Evolutionary conservation across 1,139 yeast species (phyloP).

Genomic region (Hyphopichia fennica): DNA sequence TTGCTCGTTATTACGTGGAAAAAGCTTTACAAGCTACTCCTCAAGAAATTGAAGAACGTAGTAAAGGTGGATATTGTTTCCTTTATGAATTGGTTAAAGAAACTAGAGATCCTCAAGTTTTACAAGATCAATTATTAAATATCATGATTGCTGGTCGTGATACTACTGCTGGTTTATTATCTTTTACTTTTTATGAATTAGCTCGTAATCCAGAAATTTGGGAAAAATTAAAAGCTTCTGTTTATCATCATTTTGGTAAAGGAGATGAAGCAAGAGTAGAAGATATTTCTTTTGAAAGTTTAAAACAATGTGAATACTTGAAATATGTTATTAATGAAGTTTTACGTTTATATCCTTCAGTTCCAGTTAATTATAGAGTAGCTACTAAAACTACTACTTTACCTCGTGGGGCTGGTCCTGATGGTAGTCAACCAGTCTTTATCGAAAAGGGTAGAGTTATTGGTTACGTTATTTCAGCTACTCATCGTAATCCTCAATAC

Average conservation of each 20-base stretch:
- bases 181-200: constrained; percentile 41
- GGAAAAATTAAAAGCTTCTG: constrained; percentile 31
- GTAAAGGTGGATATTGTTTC: constrained; percentile 39
- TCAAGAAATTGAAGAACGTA: constrained; percentile 36
- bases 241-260: constrained; percentile 33
- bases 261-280: constrained; percentile 30
- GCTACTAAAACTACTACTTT: constrained; percentile 47
- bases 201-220: constrained; percentile 40
- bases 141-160: constrained; percentile 49
- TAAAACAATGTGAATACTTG: constrained; percentile 51
- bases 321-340: constrained; percentile 50
- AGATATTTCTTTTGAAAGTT: constrained; percentile 46
- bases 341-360: constrained; percentile 56
- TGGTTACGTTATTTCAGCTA: constrained; percentile 41
- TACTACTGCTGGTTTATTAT: constrained; percentile 47
- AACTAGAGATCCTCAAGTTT: constrained; percentile 41
- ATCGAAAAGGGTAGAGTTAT: constrained; percentile 49
- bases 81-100: constrained; percentile 47
- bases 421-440: constrained; percentile 41
- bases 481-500: constrained; percentile 43
- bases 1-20: constrained; percentile 34
- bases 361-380: constrained; percentile 51
- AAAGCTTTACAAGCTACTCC: constrained; percentile 26
- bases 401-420: constrained; percentile 55
- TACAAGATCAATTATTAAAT: constrained; percentile 46